Conservation (phyloP, 2,329 filamentous ascomycete species). For the Talaromyces pinophilus region DNA sequence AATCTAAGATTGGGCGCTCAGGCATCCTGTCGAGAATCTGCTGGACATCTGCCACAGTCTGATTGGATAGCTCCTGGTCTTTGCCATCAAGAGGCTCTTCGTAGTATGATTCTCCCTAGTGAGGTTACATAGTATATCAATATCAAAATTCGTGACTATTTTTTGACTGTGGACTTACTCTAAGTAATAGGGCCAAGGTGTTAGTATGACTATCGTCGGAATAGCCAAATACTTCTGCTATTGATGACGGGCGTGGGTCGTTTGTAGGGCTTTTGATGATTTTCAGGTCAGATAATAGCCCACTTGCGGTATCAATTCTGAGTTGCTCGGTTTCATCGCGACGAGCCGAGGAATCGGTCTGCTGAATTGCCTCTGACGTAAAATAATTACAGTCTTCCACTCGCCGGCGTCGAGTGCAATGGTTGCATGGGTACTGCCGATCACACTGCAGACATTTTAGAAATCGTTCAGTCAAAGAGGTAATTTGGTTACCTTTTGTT, state of each 20-base stretch:
- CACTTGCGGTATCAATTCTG: background rate
- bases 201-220: constrained; percentile 3
- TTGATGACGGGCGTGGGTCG: background rate
- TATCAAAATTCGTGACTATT: background rate
- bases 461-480: background rate
- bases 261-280: background rate
- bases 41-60: background rate
- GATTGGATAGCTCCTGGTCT: background rate
- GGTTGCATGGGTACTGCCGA: constrained; percentile 6
- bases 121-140: background rate
- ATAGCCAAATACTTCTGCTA: constrained; percentile 6
- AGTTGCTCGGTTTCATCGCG: background rate
- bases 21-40: background rate
- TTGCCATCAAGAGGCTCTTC: background rate
- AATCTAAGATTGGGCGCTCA: constrained; percentile 1
- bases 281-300: background rate
- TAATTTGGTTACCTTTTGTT: constrained; percentile 4
- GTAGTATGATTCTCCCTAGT: background rate
- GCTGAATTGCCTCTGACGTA: background rate
- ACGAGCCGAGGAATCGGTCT: background rate
- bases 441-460: background rate
- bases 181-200: constrained; percentile 1
- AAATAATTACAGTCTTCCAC: constrained; percentile 5
- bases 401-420: background rate
- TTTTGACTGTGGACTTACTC: background rate